These are phyloP conservation scores for Macrolepiota fuliginosa DNA, from an alignment of 768 basidiomycete genomes.

Conservation along the genomic window DNA sequence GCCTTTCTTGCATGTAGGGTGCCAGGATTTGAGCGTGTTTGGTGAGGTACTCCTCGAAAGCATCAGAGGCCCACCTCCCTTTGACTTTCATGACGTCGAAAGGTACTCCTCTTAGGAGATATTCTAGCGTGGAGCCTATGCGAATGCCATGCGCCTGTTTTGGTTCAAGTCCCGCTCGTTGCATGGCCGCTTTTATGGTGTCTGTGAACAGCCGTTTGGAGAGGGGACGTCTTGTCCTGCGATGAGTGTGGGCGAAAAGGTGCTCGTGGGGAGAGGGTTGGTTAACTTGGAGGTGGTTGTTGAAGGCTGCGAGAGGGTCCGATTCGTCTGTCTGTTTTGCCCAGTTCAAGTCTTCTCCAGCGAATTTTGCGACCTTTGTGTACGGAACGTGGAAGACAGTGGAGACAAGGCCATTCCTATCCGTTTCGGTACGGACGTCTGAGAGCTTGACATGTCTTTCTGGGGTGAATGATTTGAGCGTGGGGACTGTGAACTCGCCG, in stretches of 20 bases:
- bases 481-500: conserved; percentile 37
- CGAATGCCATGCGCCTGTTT: conserved; percentile 26
- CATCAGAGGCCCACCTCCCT: conserved; percentile 24
- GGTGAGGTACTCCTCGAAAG: conserved; percentile 13
- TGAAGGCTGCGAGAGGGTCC: conserved; percentile 19
- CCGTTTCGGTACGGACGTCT: conserved; percentile 16
- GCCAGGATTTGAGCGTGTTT: conserved; percentile 18
- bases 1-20: conserved; percentile 14
- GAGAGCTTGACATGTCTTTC: conserved; percentile 24
- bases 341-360: conserved; percentile 8
- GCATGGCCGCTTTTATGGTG: conserved; percentile 16
- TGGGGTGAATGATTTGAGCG: conserved; percentile 27
- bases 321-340: conserved; percentile 15
- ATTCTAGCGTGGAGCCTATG: conserved; percentile 30
- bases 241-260: conserved; percentile 11
- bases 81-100: conserved; percentile 34
- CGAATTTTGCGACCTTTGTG: conserved; percentile 21
- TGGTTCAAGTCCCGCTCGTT: neutral
- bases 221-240: conserved; percentile 17
- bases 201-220: conserved; percentile 23
- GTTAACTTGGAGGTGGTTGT: conserved; percentile 25
- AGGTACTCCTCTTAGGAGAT: conserved; percentile 29
- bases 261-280: conserved; percentile 14
- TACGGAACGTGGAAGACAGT: conserved; percentile 26
- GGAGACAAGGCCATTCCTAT: conserved; percentile 22